A percentile compares a stretch with the other conserved stretches of the same genome.
Conservation (phyloP, 1,284 basidiomycete species). For the Phellinidium pouzarii region DNA sequence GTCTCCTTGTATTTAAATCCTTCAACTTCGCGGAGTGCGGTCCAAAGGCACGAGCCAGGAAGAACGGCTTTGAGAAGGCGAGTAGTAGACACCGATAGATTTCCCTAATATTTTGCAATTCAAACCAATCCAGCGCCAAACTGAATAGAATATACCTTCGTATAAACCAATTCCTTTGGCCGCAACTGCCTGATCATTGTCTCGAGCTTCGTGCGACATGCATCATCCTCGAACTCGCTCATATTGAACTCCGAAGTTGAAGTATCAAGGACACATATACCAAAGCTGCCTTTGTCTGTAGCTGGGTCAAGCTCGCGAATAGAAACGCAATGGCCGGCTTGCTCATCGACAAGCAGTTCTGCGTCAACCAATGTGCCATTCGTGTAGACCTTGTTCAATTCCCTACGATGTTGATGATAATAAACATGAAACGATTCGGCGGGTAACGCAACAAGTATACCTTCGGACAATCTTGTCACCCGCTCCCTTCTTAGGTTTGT, state of each 20-base stretch:
- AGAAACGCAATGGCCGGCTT: constrained; percentile 92
- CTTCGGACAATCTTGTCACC: constrained; percentile 80
- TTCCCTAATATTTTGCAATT: constrained; percentile 49
- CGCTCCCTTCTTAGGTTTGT: constrained; percentile 37
- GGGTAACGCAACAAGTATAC: constrained; percentile 27
- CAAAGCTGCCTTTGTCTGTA: constrained; percentile 58
- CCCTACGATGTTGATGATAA: constrained; percentile 40
- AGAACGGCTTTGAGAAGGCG: constrained; percentile 77
- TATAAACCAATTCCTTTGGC: constrained; percentile 90
- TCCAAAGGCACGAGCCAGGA: constrained; percentile 80
- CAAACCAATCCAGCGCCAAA: background rate
- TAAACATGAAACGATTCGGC: constrained; percentile 24
- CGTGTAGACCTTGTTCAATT: constrained; percentile 93
- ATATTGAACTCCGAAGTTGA: constrained; percentile 95
- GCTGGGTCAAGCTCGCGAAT: constrained; percentile 63
- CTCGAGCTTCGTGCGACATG: constrained; percentile 88
- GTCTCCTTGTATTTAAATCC: constrained; percentile 74
- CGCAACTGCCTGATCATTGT: constrained; percentile 90
- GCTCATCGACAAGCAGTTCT: constrained; percentile 84
- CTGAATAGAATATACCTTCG: constrained; percentile 53
- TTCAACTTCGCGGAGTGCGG: constrained; percentile 75
- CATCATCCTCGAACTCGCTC: constrained; percentile 87
- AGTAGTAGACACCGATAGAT: constrained; percentile 74
- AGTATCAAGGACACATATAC: constrained; percentile 92
- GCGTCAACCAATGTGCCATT: constrained; percentile 95